These are phyloP conservation scores for Huntiella omanensis DNA, from an alignment of 2,329 filamentous ascomycete species.

Conservation along the genomic window DNA sequence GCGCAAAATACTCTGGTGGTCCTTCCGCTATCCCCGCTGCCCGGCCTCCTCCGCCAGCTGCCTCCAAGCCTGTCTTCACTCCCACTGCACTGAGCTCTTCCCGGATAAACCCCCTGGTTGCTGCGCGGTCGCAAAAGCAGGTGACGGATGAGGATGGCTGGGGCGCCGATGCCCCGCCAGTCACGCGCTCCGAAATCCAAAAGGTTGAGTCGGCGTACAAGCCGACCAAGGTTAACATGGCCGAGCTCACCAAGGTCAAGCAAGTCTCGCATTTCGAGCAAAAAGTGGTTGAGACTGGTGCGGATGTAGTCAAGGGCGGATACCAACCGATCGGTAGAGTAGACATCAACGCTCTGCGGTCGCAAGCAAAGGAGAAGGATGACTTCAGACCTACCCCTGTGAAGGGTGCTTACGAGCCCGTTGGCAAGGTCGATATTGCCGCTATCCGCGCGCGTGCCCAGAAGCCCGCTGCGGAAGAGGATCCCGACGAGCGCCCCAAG, in stretches of 20 bases:
- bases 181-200: constrained; percentile 71
- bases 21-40: constrained; percentile 30
- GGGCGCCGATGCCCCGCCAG: constrained; percentile 82
- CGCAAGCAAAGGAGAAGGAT: constrained; percentile 45
- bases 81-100: constrained; percentile 38
- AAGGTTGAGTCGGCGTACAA: constrained; percentile 87
- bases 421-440: constrained; percentile 93
- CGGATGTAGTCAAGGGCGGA: constrained; percentile 59
- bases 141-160: constrained; percentile 71
- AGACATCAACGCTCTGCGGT: constrained; percentile 83
- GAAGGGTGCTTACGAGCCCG: constrained; percentile 83
- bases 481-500: constrained; percentile 26
- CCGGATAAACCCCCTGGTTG: constrained; percentile 48
- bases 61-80: constrained; percentile 83
- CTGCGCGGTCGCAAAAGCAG: constrained; percentile 41
- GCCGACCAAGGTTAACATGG: constrained; percentile 88
- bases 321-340: constrained; percentile 95
- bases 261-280: constrained; percentile 10
- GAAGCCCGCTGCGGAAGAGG: constrained; percentile 28
- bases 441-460: constrained; percentile 76
- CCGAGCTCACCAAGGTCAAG: constrained; percentile 59
- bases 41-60: constrained; percentile 37
- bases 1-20: constrained; percentile 74
- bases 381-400: constrained; percentile 72
- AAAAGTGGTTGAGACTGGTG: constrained; percentile 24